phyloP scores from a whole-genome alignment of 2,329 filamentous ascomycete genomes.

The Exophiala spinifera region DNA sequence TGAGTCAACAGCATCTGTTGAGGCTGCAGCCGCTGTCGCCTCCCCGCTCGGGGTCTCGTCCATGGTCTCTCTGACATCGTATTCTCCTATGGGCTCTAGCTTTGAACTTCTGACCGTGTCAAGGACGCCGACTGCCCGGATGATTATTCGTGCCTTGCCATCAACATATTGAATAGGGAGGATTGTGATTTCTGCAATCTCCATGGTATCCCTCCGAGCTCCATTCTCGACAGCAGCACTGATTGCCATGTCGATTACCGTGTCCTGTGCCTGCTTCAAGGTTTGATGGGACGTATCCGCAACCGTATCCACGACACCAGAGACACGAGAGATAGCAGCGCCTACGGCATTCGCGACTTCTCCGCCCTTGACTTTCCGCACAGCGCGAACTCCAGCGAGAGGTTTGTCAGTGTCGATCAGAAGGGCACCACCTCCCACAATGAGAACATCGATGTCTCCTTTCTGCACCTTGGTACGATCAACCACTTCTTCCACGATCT shows the following conservation, averaged over 20 bases:
- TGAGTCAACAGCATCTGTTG: conserved; percentile 19
- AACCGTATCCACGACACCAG: conserved; percentile 16
- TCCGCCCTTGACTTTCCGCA: conserved; percentile 57
- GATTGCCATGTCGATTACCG: conserved; percentile 27
- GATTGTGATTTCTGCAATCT: conserved; percentile 38
- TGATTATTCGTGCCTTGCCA: conserved; percentile 28
- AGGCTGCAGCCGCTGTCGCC: conserved; percentile 23
- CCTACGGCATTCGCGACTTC: conserved; percentile 64
- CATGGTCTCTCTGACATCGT: not conserved
- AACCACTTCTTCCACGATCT: conserved; percentile 55
- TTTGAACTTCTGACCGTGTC: conserved; percentile 15
- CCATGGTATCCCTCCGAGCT: conserved; percentile 34
- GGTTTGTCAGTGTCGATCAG: conserved; percentile 50
- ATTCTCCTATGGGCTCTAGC: not conserved
- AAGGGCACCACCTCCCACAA: conserved; percentile 63
- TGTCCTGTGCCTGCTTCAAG: conserved; percentile 12
- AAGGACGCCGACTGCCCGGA: conserved; percentile 36
- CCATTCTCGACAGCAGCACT: conserved; percentile 34
- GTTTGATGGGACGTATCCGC: conserved; percentile 11
- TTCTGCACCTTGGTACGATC: conserved; percentile 63
- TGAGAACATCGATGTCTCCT: conserved; percentile 56
- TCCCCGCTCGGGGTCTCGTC: conserved; percentile 21
- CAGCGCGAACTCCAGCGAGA: conserved; percentile 55
- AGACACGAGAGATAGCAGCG: conserved; percentile 60
- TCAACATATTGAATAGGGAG: conserved; percentile 40